Base-by-base conservation (phyloP, 371 early-diverging fungal genomes). In the Rhizopus stolonifer region DNA sequence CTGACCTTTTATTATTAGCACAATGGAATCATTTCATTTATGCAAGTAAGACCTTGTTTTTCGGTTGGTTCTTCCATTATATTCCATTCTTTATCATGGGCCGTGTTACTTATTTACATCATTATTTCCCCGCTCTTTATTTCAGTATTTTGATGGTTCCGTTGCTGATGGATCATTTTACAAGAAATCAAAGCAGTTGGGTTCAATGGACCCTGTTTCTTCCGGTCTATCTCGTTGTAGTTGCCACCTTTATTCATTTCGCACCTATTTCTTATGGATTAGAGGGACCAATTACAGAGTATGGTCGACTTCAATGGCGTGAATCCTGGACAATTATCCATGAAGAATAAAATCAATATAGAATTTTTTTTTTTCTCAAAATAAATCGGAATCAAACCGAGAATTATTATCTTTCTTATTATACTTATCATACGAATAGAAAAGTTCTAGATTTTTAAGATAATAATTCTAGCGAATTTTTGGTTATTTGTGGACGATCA, bases 111-210 rank as follows among this genome's bases (percentile, higher is more conserved):
- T 98, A 96, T 60, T 77, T 98, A 36, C 99, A 99, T 68, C 99
- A 99, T 69, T 99, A 99, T 74, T 97, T 96, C 76, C 99, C 99
- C 0, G 94, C 99, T 0, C 77, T 99, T 26, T 98, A 98, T 75
- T 99, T 99, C 74, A 85, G 89, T 26, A 85, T 95, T 46, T 71
- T 97, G 33, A 72, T 86, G 69, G 79, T 80, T 17, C 81, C 82
- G 24, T 88, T 80, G 65, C 52, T 91, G 51, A 43, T 93, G 23
- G 95, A 97, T 58, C 89, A 88, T 59, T 68, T 87, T 43, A 75
- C 75, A 17, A 25, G 50, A 3, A 47, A 45, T 0, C 47, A 59
- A 4, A 68, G 61, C 8, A 22, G 56, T 1, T 42, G 50, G 31
- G 63, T 60, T 4, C 67, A 69, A 55, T 53, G 54, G 40, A 44